Evolutionary conservation across 192 early-diverging fungal genomes (phyloP).

Genomic region (Allomyces javanicus): DNA sequence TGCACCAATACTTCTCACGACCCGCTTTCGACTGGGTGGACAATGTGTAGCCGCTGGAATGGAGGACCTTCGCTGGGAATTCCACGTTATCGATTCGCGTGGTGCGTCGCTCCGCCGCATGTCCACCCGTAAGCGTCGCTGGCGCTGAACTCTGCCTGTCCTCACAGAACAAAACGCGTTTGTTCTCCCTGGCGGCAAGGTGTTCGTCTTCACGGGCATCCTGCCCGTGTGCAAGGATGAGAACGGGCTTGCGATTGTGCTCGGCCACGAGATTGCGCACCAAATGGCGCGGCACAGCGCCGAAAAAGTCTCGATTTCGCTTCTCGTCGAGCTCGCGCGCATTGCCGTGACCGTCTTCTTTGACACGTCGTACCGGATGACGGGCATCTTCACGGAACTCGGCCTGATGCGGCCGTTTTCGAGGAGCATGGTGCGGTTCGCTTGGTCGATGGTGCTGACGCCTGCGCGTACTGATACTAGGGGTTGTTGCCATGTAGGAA

Average conservation of each 20-base stretch:
- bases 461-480: not conserved
- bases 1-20: too few relatives aligned
- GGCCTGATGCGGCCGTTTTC: slow-evolving; percentile 33
- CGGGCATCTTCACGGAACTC: slow-evolving; percentile 38
- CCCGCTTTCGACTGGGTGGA: slow-evolving; percentile 18
- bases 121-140: too few relatives aligned
- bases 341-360: slow-evolving; percentile 32
- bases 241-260: slow-evolving; percentile 75
- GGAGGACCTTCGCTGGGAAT: slow-evolving; percentile 62
- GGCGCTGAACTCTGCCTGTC: too few relatives aligned
- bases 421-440: not conserved
- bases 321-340: slow-evolving; percentile 30
- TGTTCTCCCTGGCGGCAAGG: slow-evolving; percentile 83
- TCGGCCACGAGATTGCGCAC: slow-evolving; percentile 90
- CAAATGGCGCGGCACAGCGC: slow-evolving; percentile 76
- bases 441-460: too few relatives aligned
- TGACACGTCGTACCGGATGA: slow-evolving; percentile 40
- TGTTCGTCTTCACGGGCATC: slow-evolving; percentile 94
- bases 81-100: slow-evolving; percentile 66
- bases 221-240: slow-evolving; percentile 58
- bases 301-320: slow-evolving; percentile 59
- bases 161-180: slow-evolving; percentile 64
- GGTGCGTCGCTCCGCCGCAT: not conserved
- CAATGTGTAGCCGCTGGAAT: slow-evolving; percentile 46
- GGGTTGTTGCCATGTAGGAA: slow-evolving; percentile 33